Evolutionary conservation across 306 rosid genomes (phyloP).

Genomic region (Acacia confusa): DNA sequence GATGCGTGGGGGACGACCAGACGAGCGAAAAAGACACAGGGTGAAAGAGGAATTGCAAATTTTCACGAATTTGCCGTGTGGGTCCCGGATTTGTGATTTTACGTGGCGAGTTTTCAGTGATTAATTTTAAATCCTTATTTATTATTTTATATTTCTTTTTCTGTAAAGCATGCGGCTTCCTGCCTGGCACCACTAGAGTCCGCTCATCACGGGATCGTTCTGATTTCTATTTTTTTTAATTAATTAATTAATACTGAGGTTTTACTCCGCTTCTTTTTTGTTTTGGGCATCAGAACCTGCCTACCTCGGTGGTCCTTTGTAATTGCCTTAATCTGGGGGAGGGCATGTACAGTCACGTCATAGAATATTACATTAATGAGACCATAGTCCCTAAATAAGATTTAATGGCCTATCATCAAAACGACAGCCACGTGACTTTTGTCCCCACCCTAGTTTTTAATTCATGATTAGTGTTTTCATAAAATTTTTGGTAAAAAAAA

Average conservation of each 20-base stretch:
- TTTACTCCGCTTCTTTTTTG: background rate
- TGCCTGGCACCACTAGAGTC: background rate
- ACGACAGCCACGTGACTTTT: background rate
- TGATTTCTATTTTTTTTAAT: background rate
- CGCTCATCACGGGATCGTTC: conserved; percentile 20
- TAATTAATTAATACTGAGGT: background rate
- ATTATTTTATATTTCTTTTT: background rate
- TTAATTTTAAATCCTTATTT: background rate
- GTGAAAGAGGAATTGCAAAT: background rate
- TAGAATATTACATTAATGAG: background rate
- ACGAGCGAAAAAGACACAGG: background rate
- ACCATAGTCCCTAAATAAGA: background rate
- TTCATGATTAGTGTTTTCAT: background rate
- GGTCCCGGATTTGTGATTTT: conserved; percentile 28
- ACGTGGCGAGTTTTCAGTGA: background rate
- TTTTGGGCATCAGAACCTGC: background rate
- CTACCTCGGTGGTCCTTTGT: background rate
- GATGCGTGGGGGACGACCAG: background rate
- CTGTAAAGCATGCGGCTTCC: background rate
- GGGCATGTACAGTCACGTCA: background rate
- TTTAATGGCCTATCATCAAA: background rate
- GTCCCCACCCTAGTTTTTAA: background rate
- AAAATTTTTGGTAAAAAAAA: background rate
- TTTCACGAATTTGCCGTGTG: background rate
- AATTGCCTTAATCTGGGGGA: background rate